These are phyloP conservation scores for Lippia alba DNA, from an alignment of 305 asterid species.

Conservation along the genomic window DNA sequence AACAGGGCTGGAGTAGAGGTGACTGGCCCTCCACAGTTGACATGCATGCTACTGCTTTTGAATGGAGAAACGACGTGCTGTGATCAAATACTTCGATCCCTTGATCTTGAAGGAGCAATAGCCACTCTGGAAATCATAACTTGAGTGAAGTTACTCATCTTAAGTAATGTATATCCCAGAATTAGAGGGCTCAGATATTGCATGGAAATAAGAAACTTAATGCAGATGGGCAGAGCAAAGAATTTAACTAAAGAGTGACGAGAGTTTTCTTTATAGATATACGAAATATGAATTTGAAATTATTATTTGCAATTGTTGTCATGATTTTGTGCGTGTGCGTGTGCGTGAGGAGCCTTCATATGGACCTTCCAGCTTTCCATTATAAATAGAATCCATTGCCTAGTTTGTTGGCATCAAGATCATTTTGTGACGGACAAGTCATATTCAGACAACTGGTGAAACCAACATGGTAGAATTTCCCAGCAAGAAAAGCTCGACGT, in stretches of 20 bases:
- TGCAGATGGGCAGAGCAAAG: not conserved
- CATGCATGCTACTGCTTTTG: constrained; percentile 43
- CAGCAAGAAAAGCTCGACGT: constrained; percentile 9
- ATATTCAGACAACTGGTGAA: not conserved
- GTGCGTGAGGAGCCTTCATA: not conserved
- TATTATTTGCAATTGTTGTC: too few relatives aligned
- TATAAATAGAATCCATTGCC: constrained; percentile 6
- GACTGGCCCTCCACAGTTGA: constrained; percentile 32
- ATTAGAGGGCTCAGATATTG: constrained; percentile 11
- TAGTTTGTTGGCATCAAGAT: not conserved
- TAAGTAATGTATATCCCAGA: not conserved
- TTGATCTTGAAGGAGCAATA: constrained; percentile 54
- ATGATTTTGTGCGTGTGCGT: too few relatives aligned
- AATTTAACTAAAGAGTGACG: not conserved
- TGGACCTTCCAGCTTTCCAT: not conserved
- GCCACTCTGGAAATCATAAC: constrained; percentile 57
- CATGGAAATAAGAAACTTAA: not conserved
- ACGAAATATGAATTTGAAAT: too few relatives aligned
- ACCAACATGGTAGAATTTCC: not conserved
- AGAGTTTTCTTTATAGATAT: too few relatives aligned
- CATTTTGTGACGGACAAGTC: constrained; percentile 16
- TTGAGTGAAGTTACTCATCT: constrained; percentile 22
- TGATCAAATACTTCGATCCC: constrained; percentile 53
- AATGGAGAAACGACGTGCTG: constrained; percentile 35
- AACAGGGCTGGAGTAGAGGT: constrained; percentile 30